Conservation (phyloP, 805 yeast species). For the Candida dendrica region DNA sequence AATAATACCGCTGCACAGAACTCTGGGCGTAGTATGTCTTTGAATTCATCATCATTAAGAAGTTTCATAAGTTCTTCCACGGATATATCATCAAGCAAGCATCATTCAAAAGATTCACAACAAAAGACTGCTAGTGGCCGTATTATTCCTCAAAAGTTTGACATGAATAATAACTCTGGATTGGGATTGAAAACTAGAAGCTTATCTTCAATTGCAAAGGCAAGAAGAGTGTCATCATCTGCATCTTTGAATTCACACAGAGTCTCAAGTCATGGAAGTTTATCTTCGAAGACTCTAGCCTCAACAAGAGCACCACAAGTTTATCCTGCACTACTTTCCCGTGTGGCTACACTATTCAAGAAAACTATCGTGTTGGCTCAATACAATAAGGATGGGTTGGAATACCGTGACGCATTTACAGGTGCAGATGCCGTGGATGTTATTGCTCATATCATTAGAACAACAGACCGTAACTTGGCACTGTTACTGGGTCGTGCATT, state of each 20-base stretch:
- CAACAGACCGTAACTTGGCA: constrained; percentile 88
- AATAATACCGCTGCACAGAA: neutral
- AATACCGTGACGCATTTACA: constrained; percentile 87
- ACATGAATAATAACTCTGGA: constrained; percentile 23
- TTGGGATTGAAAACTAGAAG: constrained; percentile 39
- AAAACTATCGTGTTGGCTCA: constrained; percentile 66
- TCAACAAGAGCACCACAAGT: constrained; percentile 57
- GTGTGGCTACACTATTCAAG: constrained; percentile 74
- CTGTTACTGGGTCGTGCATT: constrained; percentile 81
- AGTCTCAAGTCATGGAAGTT: constrained; percentile 15
- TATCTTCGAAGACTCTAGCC: constrained; percentile 34
- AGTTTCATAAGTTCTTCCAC: constrained; percentile 23
- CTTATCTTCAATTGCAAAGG: constrained; percentile 30
- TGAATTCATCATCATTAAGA: constrained; percentile 25
- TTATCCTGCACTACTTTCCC: constrained; percentile 84
- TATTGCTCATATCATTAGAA: constrained; percentile 77
- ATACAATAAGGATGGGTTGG: constrained; percentile 82
- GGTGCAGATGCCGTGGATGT: constrained; percentile 92
- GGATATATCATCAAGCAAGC: constrained; percentile 15
- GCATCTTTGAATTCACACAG: constrained; percentile 18
- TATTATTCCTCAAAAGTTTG: constrained; percentile 39
- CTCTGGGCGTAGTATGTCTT: constrained; percentile 26
- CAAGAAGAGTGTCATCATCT: constrained; percentile 18
- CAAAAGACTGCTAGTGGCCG: constrained; percentile 36
- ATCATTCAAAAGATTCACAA: constrained; percentile 24